Conservation (phyloP, 2,329 filamentous ascomycete genomes). For the Xylogone sp. region DNA sequence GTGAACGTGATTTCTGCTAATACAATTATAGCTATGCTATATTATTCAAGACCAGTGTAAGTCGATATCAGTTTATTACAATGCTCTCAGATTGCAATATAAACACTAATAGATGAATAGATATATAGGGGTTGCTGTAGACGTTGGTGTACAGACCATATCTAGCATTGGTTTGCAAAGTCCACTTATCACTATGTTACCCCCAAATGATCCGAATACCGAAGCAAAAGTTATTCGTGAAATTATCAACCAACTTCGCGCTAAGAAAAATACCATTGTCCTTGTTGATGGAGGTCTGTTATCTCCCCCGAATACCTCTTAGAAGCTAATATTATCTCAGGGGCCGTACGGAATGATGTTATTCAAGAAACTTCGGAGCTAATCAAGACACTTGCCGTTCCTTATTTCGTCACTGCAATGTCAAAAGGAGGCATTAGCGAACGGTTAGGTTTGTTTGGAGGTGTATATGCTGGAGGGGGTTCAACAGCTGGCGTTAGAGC, state of each 20-base stretch:
- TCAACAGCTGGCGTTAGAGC: conserved; percentile 1
- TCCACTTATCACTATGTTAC: conserved; percentile 12
- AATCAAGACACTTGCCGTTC: conserved; percentile 36
- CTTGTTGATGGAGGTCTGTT: conserved; percentile 40
- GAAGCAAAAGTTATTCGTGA: conserved; percentile 25
- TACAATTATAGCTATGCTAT: conserved; percentile 6
- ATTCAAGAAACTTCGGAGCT: conserved; percentile 27
- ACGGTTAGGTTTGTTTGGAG: conserved; percentile 40
- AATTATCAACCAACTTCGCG: conserved; percentile 36
- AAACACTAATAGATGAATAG: background rate
- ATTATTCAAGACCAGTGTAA: conserved; percentile 8
- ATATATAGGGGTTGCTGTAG: conserved; percentile 4
- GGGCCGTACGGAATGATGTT: conserved; percentile 22
- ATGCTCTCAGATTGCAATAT: too few relatives aligned
- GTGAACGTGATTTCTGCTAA: background rate
- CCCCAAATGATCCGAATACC: conserved; percentile 10
- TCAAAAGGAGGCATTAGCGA: conserved; percentile 49
- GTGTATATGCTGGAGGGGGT: conserved; percentile 38
- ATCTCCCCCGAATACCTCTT: background rate
- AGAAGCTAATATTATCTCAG: background rate
- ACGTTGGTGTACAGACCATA: conserved; percentile 16
- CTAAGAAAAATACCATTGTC: conserved; percentile 43
- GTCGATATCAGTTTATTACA: too few relatives aligned
- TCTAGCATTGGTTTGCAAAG: background rate
- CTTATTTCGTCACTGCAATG: conserved; percentile 42